Base-by-base conservation (phyloP, 495 filamentous ascomycete species). In the Penicillium lagena region DNA sequence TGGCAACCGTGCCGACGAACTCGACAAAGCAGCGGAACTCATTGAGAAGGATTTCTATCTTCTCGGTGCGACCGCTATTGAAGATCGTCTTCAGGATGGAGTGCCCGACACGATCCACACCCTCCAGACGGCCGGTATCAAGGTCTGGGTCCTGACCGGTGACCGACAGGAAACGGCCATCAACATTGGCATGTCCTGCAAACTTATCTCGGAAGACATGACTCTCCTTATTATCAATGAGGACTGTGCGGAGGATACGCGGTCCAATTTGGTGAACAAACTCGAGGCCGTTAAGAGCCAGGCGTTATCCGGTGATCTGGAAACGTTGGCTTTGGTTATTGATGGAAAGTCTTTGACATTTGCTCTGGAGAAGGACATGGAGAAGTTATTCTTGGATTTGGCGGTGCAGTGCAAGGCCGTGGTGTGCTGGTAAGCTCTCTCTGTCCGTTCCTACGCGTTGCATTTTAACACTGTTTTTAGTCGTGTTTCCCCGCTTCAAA, bases 111-210 rank as follows among this genome's bases (percentile, higher is more conserved):
- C 94, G 2, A 99, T 99, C 50, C 89, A 97, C 65, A 96, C 91
- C 0, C 78, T 99, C 9, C 94, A 99, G 59, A 86, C 88, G 45
- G 94, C 94, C 14, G 93, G 93, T 28, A 97, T 99, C 66, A 99
- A 99, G 69, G 82, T 99, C 37, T 99, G 94, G 93, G 94, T 99
- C 14, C 67, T 99, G 62, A 99, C 94, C 33, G 94, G 94, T 56
- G 94, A 99, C 72, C 78, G 94, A 56, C 94, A 99, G 62, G 94
- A 99, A 62, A 99, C 94, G 38, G 94, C 94, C 39, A 99, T 99
- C 71, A 99, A 99, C 58, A 99, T 99, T 55, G 94, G 94, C 45
- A 99, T 99, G 94, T 95, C 89, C 56, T 99, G 94, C 67, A 97
- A 96, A 70, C 76, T 99, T 17, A 89, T 99, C 37, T 95, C 89